Evolutionary conservation across 441 rosid genomes (phyloP).

Genomic region (Viola pubescens): DNA sequence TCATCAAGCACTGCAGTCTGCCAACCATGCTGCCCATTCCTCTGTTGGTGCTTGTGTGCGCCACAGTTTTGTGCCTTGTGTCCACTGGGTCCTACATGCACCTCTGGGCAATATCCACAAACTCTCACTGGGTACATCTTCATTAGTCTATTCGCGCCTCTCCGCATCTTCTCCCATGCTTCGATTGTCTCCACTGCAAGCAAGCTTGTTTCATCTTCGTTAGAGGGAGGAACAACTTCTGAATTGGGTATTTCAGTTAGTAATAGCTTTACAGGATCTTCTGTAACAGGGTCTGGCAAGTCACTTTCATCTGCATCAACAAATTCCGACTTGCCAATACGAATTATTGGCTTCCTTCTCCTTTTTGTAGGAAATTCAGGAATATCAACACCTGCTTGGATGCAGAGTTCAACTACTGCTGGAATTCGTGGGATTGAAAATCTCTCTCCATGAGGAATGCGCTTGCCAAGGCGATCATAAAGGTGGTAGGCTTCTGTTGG

Average conservation of each 20-base stretch:
- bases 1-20: conserved; percentile 79
- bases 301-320: conserved; percentile 88
- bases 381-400: conserved; percentile 79
- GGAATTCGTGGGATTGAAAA: conserved; percentile 76
- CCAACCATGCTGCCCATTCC: conserved; percentile 97
- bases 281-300: conserved; percentile 59
- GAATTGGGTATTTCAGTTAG: conserved; percentile 49
- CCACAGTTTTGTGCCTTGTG: conserved; percentile 96
- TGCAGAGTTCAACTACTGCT: conserved; percentile 80
- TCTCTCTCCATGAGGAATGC: conserved; percentile 72
- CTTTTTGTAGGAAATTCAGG: conserved; percentile 74
- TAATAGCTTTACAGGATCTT: conserved; percentile 39
- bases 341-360: conserved; percentile 80
- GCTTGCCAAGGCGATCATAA: conserved; percentile 64
- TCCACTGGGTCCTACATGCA: conserved; percentile 77
- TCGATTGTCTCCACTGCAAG: conserved; percentile 73
- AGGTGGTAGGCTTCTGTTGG: conserved; percentile 82
- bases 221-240: conserved; percentile 43
- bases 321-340: conserved; percentile 64
- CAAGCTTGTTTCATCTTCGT: conserved; percentile 44
- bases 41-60: conserved; percentile 87
- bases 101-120: conserved; percentile 92
- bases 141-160: conserved; percentile 79
- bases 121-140: conserved; percentile 74
- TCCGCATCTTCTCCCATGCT: conserved; percentile 73